phyloP scores from a whole-genome alignment of 441 rosid genomes.

The Syzygium malaccense region DNA sequence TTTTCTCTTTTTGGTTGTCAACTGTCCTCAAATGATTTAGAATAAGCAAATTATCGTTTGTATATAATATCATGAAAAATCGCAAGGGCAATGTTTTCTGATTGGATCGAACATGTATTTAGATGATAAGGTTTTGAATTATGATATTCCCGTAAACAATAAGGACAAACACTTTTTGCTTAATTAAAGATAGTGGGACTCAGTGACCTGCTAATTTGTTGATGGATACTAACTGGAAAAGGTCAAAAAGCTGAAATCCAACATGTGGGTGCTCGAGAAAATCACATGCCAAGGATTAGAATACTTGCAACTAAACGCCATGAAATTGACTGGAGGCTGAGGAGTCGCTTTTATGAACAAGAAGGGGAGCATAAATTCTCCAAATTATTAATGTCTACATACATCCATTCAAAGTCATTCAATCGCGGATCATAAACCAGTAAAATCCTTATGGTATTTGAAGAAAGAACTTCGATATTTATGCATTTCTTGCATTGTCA shows the following conservation, averaged over 20 bases:
- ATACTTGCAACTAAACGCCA: background rate
- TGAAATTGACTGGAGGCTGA: background rate
- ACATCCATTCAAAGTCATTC: background rate
- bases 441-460: background rate
- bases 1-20: background rate
- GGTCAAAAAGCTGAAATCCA: background rate
- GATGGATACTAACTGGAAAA: background rate
- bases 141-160: background rate
- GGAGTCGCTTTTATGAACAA: background rate
- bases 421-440: background rate
- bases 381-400: background rate
- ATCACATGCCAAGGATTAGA: background rate
- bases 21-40: background rate
- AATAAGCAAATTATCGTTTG: background rate
- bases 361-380: background rate
- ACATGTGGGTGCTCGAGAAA: background rate
- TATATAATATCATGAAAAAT: background rate
- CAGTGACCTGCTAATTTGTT: background rate
- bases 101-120: background rate
- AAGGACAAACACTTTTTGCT: background rate
- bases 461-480: background rate
- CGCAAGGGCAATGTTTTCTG: background rate
- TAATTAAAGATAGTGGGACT: background rate
- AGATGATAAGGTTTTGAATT: background rate
- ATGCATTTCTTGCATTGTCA: background rate